A percentile compares a stretch with the other conserved stretches of the same genome.
Evolutionary conservation across 176 grass and related monocot species (phyloP).

Genomic region (Avena atlantica): DNA sequence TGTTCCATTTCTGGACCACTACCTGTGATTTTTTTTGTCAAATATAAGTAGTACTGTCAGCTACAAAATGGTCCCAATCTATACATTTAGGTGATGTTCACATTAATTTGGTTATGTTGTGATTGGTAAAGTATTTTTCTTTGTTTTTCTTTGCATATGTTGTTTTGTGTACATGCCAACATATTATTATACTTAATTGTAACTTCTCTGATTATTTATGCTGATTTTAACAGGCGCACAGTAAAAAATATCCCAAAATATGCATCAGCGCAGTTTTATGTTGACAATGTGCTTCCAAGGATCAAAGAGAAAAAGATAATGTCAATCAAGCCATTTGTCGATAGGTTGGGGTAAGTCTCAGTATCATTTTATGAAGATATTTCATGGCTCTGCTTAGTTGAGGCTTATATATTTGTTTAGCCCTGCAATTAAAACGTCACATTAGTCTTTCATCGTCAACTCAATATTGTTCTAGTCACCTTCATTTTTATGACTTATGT

Average conservation of each 20-base stretch:
- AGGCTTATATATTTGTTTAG: slow-evolving; percentile 12
- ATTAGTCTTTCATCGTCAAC: slow-evolving; percentile 10
- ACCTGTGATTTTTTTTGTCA: neutral
- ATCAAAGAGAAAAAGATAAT: slow-evolving; percentile 99
- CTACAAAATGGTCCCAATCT: neutral
- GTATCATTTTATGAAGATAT: slow-evolving; percentile 24
- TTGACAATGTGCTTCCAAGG: slow-evolving; percentile 99
- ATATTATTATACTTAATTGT: neutral
- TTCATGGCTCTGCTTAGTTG: neutral
- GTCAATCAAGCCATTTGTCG: slow-evolving; percentile 97
- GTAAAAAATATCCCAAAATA: slow-evolving; percentile 99
- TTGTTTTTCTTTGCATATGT: neutral
- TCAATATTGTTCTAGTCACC: neutral
- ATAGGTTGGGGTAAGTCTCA: slow-evolving; percentile 88
- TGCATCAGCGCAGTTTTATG: slow-evolving; percentile 93
- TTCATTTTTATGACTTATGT: neutral
- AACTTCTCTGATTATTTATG: slow-evolving; percentile 25
- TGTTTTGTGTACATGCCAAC: neutral
- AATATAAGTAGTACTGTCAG: neutral
- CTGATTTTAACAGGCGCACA: slow-evolving; percentile 64
- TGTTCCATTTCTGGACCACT: neutral
- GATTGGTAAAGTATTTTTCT: neutral
- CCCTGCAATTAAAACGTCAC: neutral
- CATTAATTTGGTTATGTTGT: neutral
- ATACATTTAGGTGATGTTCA: neutral